Percentiles rank a stretch among this genome's conserved stretches.
These are phyloP conservation scores for Persicaria tinctoria DNA, from an alignment of 148 eudicot species.

Conservation along the genomic window DNA sequence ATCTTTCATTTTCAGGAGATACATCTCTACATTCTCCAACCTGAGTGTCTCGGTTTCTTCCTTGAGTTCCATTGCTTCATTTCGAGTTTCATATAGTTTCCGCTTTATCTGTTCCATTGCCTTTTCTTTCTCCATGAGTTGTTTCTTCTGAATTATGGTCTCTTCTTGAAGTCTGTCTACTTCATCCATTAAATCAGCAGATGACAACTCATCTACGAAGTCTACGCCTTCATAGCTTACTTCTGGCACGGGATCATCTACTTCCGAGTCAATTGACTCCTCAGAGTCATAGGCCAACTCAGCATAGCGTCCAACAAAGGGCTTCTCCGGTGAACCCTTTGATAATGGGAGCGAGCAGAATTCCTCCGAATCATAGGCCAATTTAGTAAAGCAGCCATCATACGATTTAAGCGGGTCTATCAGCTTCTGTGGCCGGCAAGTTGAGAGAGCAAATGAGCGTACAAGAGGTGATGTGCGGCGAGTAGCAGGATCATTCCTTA, in stretches of 20 bases:
- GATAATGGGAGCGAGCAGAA: not conserved
- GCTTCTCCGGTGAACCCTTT: not conserved
- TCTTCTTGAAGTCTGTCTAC: not conserved
- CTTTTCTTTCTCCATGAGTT: not conserved
- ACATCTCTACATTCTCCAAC: not conserved
- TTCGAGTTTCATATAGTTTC: not conserved
- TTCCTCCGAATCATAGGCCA: not conserved
- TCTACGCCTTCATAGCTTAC: constrained; percentile 12
- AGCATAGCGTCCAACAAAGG: not conserved
- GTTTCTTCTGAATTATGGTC: not conserved
- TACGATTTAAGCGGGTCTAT: not conserved
- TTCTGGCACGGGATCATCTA: constrained; percentile 63
- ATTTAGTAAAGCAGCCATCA: not conserved
- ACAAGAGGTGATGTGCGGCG: constrained; percentile 46
- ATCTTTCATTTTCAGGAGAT: not conserved
- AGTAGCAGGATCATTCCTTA: constrained; percentile 37
- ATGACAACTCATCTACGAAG: constrained; percentile 15
- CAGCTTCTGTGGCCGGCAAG: not conserved
- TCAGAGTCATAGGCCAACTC: constrained; percentile 19
- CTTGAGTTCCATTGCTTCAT: constrained; percentile 16
- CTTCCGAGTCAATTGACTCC: constrained; percentile 60
- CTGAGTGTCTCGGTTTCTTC: constrained; percentile 13
- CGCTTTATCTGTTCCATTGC: constrained; percentile 12
- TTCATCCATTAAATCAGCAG: not conserved
- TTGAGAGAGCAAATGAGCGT: constrained; percentile 35